Evolutionary conservation across 2,329 filamentous ascomycete species (phyloP), one percentile per base, ranked within the genome.

Genomic region (Ceratocystis colombiana): DNA sequence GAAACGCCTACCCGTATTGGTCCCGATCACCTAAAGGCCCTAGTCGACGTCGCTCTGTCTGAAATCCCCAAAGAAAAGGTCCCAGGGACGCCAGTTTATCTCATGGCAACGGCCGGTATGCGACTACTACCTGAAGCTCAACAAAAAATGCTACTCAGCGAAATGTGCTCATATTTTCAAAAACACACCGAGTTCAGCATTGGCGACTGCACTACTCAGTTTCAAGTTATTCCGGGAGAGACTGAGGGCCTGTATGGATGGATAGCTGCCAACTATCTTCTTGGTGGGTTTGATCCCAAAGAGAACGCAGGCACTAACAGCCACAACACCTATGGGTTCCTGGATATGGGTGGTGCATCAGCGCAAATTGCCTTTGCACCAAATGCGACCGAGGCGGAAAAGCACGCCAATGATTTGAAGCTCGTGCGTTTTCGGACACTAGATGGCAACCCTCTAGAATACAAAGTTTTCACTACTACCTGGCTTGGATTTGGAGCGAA

Each of bases 401-500:
- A 91, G 73, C 95, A 99, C 74, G 87, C 90, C 0, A 83, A 96
- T 69, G 91, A 97, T 73, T 78, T 99, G 66, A 96, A 91, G 70
- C 75, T 97, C 15, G 77, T 99, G 67, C 87, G 94, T 62, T 78
- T 99, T 77, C 85, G 95, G 69, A 94, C 86, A 2, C 76, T 97
- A 22, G 86, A 94, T 73, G 94, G 94, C 8, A 80, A 84, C 1
- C 76, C 87, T 0, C 77, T 86, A 61, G 94, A 99, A 73, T 89
- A 96, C 77, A 86, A 84, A 70, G 89, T 99, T 2, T 99, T 99
- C 73, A 92, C 95, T 0, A 92, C 93, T 0, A 96, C 94, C 0
- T 99, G 94, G 94, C 81, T 99, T 5, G 93, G 93, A 0, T 99
- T 96, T 73, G 94, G 94, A n/a, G 93, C 95, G 37, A 94, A 96